These are phyloP conservation scores for Trichoderma sp. DNA, from an alignment of 2,329 filamentous ascomycete genomes.

Conservation along the genomic window DNA sequence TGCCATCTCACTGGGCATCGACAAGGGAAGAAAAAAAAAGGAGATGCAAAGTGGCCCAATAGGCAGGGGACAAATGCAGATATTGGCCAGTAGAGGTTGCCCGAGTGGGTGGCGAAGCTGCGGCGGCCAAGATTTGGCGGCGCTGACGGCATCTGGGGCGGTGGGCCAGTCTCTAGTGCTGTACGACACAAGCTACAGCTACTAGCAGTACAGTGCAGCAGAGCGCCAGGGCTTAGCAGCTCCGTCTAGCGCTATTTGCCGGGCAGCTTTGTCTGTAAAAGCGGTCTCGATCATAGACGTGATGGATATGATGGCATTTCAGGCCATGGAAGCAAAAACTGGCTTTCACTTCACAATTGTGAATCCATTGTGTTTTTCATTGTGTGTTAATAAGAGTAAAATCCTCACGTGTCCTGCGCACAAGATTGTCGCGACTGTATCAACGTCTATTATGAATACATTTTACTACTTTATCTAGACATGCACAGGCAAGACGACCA, in stretches of 20 bases:
- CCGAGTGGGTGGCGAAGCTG: constrained; percentile 15
- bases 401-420: neutral
- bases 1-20: constrained; percentile 16
- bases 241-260: neutral
- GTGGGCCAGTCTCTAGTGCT: neutral
- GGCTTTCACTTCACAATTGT: too few relatives aligned
- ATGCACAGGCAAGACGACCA: constrained; percentile 27
- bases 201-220: neutral
- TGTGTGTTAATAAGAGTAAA: neutral
- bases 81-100: neutral
- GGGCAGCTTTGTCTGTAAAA: neutral
- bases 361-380: neutral
- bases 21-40: neutral
- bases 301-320: neutral
- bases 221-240: neutral
- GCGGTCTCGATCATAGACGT: neutral
- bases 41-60: constrained; percentile 6
- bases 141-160: constrained; percentile 11
- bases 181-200: neutral
- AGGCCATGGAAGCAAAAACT: too few relatives aligned
- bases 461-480: constrained; percentile 39
- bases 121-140: neutral
- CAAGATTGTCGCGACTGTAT: constrained; percentile 25
- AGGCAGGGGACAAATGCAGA: constrained; percentile 1
- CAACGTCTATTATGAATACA: constrained; percentile 48